Conservation (phyloP, 352 stramenopile species). For the Pythium oligandrum region DNA sequence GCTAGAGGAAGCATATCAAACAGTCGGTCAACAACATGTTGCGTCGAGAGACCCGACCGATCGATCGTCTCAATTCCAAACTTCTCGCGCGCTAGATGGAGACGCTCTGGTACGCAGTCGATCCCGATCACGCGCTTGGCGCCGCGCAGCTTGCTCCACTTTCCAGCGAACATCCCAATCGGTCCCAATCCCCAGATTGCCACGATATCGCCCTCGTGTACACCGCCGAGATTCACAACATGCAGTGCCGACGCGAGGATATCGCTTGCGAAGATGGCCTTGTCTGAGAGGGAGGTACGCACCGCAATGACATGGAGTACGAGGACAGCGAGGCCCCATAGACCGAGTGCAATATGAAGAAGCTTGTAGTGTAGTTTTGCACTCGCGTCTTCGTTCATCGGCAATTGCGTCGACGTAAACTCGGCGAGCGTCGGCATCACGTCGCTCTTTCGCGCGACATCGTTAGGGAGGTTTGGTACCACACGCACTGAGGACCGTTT, state of each 20-base stretch:
- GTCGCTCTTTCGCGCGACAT: background rate
- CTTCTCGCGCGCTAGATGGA: slow-evolving; percentile 23
- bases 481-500: too few relatives aligned
- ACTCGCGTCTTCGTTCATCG: too few relatives aligned
- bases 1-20: slow-evolving; percentile 24
- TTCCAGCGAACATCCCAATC: slow-evolving; percentile 24
- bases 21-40: slow-evolving; percentile 26
- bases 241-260: slow-evolving; percentile 33
- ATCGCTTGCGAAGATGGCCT: slow-evolving; percentile 39
- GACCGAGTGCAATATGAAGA: slow-evolving; percentile 1
- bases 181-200: slow-evolving; percentile 35
- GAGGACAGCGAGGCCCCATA: slow-evolving; percentile 11
- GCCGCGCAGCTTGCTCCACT: slow-evolving; percentile 28
- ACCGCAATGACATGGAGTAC: slow-evolving; percentile 12
- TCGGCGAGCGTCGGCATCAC: background rate
- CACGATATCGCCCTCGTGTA: slow-evolving; percentile 30
- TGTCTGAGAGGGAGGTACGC: slow-evolving; percentile 14
- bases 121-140: slow-evolving; percentile 38
- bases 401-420: background rate
- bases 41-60: slow-evolving; percentile 13
- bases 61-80: slow-evolving; percentile 36
- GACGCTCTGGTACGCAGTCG: slow-evolving; percentile 26
- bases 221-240: slow-evolving; percentile 23
- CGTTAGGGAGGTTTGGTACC: too few relatives aligned
- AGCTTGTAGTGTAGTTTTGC: too few relatives aligned